phyloP scores from a whole-genome alignment of 768 basidiomycete species.

The Pleurotus citrinopileatus region DNA sequence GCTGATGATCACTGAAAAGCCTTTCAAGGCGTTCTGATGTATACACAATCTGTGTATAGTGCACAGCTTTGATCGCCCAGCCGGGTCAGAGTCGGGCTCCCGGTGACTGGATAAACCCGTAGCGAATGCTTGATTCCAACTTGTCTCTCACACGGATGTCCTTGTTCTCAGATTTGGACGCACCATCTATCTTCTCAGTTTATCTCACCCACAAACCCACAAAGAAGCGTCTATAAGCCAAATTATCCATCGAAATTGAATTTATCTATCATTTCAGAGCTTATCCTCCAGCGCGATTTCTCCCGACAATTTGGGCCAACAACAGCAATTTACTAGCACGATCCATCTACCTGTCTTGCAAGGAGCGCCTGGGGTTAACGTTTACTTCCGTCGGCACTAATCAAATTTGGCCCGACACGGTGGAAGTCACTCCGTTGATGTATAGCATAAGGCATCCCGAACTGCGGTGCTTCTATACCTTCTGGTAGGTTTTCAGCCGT shows the following conservation, averaged over 20 bases:
- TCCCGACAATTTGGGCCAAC: not conserved
- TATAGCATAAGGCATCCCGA: too few species aligned
- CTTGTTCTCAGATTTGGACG: too few species aligned
- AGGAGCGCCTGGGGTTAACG: not conserved
- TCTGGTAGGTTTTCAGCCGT: not conserved
- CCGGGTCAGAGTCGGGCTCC: not conserved
- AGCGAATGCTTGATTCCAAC: too few species aligned
- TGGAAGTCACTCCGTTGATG: too few species aligned
- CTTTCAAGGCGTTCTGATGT: not conserved
- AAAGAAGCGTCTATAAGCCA: too few species aligned
- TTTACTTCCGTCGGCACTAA: not conserved
- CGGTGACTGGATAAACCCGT: too few species aligned
- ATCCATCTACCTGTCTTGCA: not conserved
- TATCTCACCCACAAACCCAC: too few species aligned
- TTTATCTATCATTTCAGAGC: too few species aligned
- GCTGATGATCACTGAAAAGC: not conserved
- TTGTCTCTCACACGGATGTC: too few species aligned
- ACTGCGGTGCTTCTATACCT: not conserved
- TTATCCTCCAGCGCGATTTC: not conserved
- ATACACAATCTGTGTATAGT: too few species aligned
- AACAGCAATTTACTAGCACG: not conserved
- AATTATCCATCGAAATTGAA: too few species aligned
- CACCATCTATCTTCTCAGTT: too few species aligned
- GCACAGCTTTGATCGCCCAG: not conserved
- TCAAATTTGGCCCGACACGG: not conserved